These are phyloP conservation scores for Chimonanthus salicifolius DNA, from an alignment of 164 flowering plant genomes.

Conservation along the genomic window DNA sequence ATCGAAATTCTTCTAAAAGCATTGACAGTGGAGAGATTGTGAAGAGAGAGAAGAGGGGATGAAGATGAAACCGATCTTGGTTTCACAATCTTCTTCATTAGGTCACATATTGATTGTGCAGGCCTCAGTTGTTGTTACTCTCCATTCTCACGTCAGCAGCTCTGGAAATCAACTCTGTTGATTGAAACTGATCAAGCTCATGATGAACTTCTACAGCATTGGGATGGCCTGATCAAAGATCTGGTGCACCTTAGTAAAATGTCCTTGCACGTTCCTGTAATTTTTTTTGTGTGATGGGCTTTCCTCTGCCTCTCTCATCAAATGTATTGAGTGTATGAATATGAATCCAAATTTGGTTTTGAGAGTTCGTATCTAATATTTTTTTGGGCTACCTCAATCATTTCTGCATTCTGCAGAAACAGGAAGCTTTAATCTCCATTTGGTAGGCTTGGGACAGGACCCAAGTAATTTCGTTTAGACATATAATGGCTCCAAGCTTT, in stretches of 20 bases:
- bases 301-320: conserved; percentile 1
- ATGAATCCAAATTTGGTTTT: conserved; percentile 15
- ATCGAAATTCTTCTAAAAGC: conserved; percentile 28
- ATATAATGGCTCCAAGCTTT: too few species aligned
- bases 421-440: too few species aligned
- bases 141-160: background rate
- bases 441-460: too few species aligned
- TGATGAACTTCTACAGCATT: conserved; percentile 1
- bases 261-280: background rate
- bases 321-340: conserved; percentile 12
- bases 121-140: background rate
- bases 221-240: conserved; percentile 1
- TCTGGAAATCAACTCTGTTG: background rate
- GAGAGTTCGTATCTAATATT: conserved; percentile 5
- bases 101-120: background rate
- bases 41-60: background rate
- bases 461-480: too few species aligned
- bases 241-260: background rate
- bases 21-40: conserved; percentile 7
- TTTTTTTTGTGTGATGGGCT: conserved; percentile 1
- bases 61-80: background rate
- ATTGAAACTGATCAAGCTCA: background rate
- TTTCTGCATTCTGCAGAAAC: background rate
- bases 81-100: background rate
- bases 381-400: background rate